These are phyloP conservation scores for Besnoitia besnoiti DNA, from an alignment of 169 alveolate genomes.

Conservation along the genomic window DNA sequence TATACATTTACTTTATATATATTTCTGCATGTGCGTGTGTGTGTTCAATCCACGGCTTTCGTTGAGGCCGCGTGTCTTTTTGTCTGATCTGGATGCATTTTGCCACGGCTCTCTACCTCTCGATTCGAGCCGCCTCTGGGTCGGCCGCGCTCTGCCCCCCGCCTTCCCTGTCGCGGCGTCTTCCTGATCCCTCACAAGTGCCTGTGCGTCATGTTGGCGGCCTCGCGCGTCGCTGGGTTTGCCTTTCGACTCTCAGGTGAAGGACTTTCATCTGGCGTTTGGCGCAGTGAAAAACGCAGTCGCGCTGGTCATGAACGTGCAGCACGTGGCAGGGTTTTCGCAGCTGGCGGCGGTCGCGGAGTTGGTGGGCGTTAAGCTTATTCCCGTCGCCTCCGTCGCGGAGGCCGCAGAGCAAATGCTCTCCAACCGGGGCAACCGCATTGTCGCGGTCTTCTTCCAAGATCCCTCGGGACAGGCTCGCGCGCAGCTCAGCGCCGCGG, in stretches of 20 bases:
- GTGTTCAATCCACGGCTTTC: too few relatives aligned
- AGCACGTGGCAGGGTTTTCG: background rate
- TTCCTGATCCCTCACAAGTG: too few relatives aligned
- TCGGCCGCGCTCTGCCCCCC: too few relatives aligned
- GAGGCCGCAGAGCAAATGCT: slow-evolving; percentile 14
- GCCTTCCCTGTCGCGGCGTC: too few relatives aligned
- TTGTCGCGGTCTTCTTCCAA: background rate
- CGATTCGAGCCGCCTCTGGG: too few relatives aligned
- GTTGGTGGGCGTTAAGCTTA: slow-evolving; percentile 25
- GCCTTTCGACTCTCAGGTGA: background rate
- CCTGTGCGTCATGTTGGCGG: too few relatives aligned
- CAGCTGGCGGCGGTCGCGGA: slow-evolving; percentile 31
- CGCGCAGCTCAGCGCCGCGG: slow-evolving; percentile 4
- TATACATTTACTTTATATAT: too few relatives aligned
- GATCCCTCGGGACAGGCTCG: background rate
- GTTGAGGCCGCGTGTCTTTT: too few relatives aligned
- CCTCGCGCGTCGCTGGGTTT: too few relatives aligned
- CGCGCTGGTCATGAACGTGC: slow-evolving; percentile 32
- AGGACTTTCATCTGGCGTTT: slow-evolving; percentile 25
- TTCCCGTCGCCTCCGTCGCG: background rate
- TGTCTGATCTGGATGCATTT: too few relatives aligned
- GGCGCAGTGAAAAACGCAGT: slow-evolving; percentile 8
- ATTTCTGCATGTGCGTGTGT: too few relatives aligned
- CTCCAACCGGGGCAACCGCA: slow-evolving; percentile 24
- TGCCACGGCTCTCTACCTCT: too few relatives aligned